Evolutionary conservation across 257 asterid genomes (phyloP).

Genomic region (Scutellaria barbata): DNA sequence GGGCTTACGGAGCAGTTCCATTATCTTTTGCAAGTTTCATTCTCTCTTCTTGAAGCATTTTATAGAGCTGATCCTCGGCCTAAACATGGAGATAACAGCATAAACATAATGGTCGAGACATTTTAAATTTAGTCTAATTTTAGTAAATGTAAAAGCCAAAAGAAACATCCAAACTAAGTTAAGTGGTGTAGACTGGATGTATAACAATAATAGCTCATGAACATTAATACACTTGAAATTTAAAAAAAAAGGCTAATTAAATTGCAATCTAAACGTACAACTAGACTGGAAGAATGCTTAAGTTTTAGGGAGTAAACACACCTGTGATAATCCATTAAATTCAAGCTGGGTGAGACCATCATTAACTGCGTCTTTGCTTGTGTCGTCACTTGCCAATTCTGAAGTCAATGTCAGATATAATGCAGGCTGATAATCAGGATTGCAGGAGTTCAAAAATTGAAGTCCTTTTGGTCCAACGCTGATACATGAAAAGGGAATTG

Average conservation of each 20-base stretch:
- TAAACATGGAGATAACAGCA: constrained; percentile 42
- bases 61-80: constrained; percentile 76
- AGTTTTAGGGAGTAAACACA: constrained; percentile 31
- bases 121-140: constrained; percentile 14
- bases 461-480: constrained; percentile 84
- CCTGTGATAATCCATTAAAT: constrained; percentile 65
- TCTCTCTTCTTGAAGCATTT: constrained; percentile 83
- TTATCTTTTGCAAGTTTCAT: constrained; percentile 75
- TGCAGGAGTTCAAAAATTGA: constrained; percentile 76
- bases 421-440: constrained; percentile 93
- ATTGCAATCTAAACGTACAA: constrained; percentile 7
- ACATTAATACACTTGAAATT: constrained; percentile 6
- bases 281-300: constrained; percentile 13
- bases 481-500: constrained; percentile 43
- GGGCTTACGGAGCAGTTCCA: constrained; percentile 91
- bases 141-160: constrained; percentile 21
- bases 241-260: not conserved
- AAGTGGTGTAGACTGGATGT: constrained; percentile 20
- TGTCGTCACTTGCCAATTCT: constrained; percentile 61
- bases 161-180: constrained; percentile 22
- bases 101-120: constrained; percentile 32
- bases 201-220: constrained; percentile 17
- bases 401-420: constrained; percentile 61
- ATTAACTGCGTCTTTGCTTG: constrained; percentile 46
- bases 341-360: constrained; percentile 48